phyloP scores from a whole-genome alignment of 768 basidiomycete species.

The Auricularia heimuer region DNA sequence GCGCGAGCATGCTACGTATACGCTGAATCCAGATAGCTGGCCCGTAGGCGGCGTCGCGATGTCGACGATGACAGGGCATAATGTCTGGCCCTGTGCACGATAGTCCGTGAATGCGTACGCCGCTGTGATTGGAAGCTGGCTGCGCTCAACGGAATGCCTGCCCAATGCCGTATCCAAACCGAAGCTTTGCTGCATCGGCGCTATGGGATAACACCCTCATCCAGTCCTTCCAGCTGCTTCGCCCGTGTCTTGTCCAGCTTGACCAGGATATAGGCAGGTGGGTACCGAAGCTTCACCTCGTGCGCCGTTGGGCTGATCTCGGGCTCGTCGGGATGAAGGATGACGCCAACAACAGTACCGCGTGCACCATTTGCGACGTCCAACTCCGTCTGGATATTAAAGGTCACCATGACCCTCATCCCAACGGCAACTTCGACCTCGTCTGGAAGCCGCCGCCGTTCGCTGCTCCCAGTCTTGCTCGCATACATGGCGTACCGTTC shows the following conservation, averaged over 20 bases:
- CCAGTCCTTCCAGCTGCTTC: conserved; percentile 3
- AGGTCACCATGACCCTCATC: conserved; percentile 28
- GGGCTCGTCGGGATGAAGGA: conserved; percentile 25
- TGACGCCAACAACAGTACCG: conserved; percentile 25
- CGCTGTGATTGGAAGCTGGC: conserved; percentile 26
- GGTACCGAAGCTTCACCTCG: conserved; percentile 16
- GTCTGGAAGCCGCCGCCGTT: neutral
- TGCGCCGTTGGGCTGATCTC: neutral
- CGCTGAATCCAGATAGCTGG: conserved; percentile 21
- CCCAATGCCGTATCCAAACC: conserved; percentile 8
- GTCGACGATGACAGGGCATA: conserved; percentile 27
- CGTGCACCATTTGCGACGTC: conserved; percentile 32
- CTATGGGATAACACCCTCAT: conserved; percentile 3
- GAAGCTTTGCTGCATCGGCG: conserved; percentile 10
- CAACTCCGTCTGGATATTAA: conserved; percentile 28
- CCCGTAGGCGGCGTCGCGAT: conserved; percentile 21
- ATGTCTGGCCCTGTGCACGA: conserved; percentile 33
- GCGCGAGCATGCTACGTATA: conserved; percentile 27
- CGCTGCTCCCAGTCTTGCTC: no score
- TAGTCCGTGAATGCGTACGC: conserved; percentile 37
- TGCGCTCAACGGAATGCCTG: conserved; percentile 10
- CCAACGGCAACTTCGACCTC: conserved; percentile 24
- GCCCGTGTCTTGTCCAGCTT: conserved; percentile 3
- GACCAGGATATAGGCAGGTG: conserved; percentile 23
- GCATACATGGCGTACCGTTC: no score